Evolutionary conservation across 1,139 yeast genomes (phyloP), one percentile per base, ranked within the genome.

Genomic region (Candida labiduridarum): DNA sequence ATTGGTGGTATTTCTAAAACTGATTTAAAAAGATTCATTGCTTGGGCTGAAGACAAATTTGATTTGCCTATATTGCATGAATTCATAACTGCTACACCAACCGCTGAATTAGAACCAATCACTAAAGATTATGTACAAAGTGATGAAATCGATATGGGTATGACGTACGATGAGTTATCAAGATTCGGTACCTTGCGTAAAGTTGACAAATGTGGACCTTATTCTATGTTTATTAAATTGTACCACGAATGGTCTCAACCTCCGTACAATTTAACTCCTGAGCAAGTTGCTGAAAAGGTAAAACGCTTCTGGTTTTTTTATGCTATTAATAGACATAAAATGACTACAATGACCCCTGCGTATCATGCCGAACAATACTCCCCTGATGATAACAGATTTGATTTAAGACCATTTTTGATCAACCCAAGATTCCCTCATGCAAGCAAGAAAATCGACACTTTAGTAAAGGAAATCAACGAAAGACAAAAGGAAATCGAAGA

Each of bases 331-430:
- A 84, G 99, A 62, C 99, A 94, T 69, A 94, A 94, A 70, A 95
- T 90, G 85, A 94, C 99, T 0, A 92, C 95, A 15, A 79, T 92
- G 69, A 94, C 99, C 0, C 99, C 99, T 12, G 83, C 96, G 22
- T 95, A 94, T 63, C 99, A 94, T 61, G 99, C 99, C 0, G 99
- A 94, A 65, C 96, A 89, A 63, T 94, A 95, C 65, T 90, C 97
- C 1, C 98, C 99, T 1, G 99, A 94, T 68, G 99, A 94, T 66
- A 94, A 94, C 67, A 80, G 99, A 61, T 94, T 88, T 66, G 99
- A 94, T 66, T 76, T 95, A 62, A 79, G 99, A 57, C 99, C 99
- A 16, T 91, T 94, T 66, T 77, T 94, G 66, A 89, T 94, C 52
- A 84, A 89, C 59, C 97, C 98, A n/a, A 73, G 89, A 53, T 94